phyloP scores from a whole-genome alignment of 805 yeast genomes.

The Ogataea allantospora region DNA sequence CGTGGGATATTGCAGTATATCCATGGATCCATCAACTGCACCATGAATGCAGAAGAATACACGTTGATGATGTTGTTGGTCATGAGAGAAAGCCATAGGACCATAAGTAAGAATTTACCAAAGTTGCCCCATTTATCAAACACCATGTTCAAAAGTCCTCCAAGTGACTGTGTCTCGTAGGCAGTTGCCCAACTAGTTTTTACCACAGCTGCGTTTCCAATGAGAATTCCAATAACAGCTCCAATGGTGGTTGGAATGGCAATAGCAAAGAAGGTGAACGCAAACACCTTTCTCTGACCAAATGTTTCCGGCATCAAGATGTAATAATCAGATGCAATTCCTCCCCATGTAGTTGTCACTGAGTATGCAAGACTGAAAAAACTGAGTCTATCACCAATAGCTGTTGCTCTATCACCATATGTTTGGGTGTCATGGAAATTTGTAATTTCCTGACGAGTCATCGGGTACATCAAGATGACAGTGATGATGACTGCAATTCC shows the following conservation, averaged over 20 bases:
- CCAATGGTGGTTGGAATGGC: conserved; percentile 73
- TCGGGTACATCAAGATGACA: conserved; percentile 65
- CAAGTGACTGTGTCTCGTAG: conserved; percentile 62
- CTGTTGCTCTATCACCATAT: conserved; percentile 39
- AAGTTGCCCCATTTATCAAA: conserved; percentile 71
- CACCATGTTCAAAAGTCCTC: conserved; percentile 67
- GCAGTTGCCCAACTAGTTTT: conserved; percentile 56
- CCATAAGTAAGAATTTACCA: conserved; percentile 71
- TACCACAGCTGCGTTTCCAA: conserved; percentile 63
- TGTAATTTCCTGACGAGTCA: conserved; percentile 41
- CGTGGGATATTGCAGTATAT: conserved; percentile 65
- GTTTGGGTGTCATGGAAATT: conserved; percentile 41
- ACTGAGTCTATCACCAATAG: conserved; percentile 67
- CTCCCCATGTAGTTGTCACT: conserved; percentile 86
- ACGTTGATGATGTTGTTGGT: conserved; percentile 81
- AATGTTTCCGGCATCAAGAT: conserved; percentile 75
- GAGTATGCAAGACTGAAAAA: conserved; percentile 74
- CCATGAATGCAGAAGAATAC: conserved; percentile 77
- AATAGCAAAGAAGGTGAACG: conserved; percentile 64
- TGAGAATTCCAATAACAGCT: conserved; percentile 67
- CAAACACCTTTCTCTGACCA: conserved; percentile 51
- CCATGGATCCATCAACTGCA: conserved; percentile 57
- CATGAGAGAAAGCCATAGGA: conserved; percentile 70
- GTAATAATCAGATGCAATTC: conserved; percentile 82
- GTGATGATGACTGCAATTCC: conserved; percentile 68